phyloP scores from a whole-genome alignment of 441 rosid genomes.

The Kokia cookei region DNA sequence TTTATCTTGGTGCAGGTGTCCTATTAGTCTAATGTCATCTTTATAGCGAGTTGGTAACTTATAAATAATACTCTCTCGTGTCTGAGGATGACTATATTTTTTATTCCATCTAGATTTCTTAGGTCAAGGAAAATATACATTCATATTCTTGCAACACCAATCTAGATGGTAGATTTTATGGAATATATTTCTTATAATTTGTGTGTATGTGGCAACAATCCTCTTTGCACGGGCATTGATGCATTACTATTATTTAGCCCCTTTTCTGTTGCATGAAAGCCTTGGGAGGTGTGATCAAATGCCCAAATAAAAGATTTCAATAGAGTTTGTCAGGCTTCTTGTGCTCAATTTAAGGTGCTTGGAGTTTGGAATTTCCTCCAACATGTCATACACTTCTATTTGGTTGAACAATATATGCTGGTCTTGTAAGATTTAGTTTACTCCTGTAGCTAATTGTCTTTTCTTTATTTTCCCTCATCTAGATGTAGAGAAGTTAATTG shows the following conservation, averaged over 20 bases:
- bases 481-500: neutral
- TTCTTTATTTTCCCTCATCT: neutral
- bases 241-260: neutral
- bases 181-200: neutral
- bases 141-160: neutral
- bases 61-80: conserved; percentile 15
- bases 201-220: neutral
- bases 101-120: conserved; percentile 6
- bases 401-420: neutral
- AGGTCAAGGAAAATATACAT: conserved; percentile 1
- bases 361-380: conserved; percentile 33
- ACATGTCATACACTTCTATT: conserved; percentile 3
- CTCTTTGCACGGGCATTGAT: neutral
- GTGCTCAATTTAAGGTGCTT: conserved; percentile 10
- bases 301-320: conserved; percentile 11
- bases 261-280: neutral
- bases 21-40: conserved; percentile 20
- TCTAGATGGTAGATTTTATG: conserved; percentile 21
- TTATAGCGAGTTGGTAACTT: conserved; percentile 32
- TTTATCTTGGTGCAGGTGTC: neutral
- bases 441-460: neutral
- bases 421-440: neutral
- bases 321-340: conserved; percentile 35
- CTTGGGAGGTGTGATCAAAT: neutral
- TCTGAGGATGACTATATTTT: conserved; percentile 32